A percentile compares a stretch with the other conserved stretches of the same genome.
Evolutionary conservation across 176 grass and related monocot genomes (phyloP).

Genomic region (Oryza rufipogon): DNA sequence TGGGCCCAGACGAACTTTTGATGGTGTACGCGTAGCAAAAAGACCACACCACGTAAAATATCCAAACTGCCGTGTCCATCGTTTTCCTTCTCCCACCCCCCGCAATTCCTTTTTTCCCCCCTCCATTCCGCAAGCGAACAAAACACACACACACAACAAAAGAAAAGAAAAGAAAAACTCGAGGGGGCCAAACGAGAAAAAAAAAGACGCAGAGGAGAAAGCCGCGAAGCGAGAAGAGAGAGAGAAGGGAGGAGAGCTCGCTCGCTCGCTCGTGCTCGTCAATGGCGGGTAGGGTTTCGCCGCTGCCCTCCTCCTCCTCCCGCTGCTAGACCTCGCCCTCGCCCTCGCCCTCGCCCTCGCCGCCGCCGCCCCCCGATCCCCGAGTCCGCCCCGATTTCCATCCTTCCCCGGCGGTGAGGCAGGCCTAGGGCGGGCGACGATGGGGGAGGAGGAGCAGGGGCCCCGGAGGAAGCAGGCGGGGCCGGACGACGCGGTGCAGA

Average conservation of each 20-base stretch:
- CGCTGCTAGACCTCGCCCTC: background rate
- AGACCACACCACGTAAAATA: background rate
- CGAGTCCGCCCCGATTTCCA: background rate
- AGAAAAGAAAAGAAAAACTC: background rate
- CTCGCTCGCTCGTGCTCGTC: background rate
- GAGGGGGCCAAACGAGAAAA: conserved; percentile 23
- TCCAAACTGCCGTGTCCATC: background rate
- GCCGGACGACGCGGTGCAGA: background rate
- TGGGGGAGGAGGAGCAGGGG: conserved; percentile 25
- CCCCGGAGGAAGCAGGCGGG: background rate
- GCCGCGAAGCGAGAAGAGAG: conserved; percentile 11
- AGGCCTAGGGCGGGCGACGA: conserved; percentile 1
- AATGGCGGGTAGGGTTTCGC: conserved; percentile 62
- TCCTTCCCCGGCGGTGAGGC: no score
- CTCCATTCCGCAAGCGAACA: background rate
- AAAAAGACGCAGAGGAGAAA: background rate
- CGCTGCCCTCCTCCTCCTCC: background rate
- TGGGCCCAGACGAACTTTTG: no score
- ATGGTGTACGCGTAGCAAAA: background rate
- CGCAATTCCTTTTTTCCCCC: background rate
- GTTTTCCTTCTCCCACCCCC: background rate
- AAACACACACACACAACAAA: background rate
- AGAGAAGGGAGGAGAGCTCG: background rate
- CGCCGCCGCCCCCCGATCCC: background rate
- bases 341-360: no score